phyloP scores from a whole-genome alignment of 352 stramenopile species.

The Pythium coloratum region DNA sequence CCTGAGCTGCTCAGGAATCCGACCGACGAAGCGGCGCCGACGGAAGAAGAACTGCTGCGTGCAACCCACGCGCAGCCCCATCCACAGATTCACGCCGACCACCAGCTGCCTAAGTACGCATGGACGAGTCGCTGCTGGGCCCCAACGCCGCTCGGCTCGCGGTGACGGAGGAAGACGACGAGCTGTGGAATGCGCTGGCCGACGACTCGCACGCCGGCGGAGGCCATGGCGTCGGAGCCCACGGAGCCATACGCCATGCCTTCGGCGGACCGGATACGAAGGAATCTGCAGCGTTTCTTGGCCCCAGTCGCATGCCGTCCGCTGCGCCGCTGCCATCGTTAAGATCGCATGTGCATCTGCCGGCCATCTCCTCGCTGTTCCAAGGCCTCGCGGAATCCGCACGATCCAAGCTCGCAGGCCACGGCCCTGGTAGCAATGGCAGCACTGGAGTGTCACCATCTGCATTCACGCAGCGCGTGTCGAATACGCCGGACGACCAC shows the following conservation, averaged over 20 bases:
- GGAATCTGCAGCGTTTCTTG: constrained; percentile 22
- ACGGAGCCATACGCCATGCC: constrained; percentile 5
- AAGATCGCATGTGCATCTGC: constrained; percentile 68
- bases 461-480: constrained; percentile 22
- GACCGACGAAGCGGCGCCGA: neutral
- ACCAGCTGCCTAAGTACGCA: constrained; percentile 15
- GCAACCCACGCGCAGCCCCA: neutral
- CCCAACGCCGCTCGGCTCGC: constrained; percentile 23
- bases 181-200: constrained; percentile 80
- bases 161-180: constrained; percentile 65
- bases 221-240: neutral
- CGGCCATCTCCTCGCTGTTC: constrained; percentile 77
- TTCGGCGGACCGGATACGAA: constrained; percentile 18
- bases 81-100: neutral
- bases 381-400: constrained; percentile 62
- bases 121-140: constrained; percentile 71
- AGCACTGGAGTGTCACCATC: neutral
- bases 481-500: constrained; percentile 60
- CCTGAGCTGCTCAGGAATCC: neutral
- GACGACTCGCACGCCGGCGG: constrained; percentile 30
- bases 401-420: constrained; percentile 35
- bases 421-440: neutral
- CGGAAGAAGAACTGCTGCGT: neutral
- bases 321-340: constrained; percentile 54
- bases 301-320: neutral